Conservation (phyloP, 441 rosid species). For the Adansonia madagascariensis region DNA sequence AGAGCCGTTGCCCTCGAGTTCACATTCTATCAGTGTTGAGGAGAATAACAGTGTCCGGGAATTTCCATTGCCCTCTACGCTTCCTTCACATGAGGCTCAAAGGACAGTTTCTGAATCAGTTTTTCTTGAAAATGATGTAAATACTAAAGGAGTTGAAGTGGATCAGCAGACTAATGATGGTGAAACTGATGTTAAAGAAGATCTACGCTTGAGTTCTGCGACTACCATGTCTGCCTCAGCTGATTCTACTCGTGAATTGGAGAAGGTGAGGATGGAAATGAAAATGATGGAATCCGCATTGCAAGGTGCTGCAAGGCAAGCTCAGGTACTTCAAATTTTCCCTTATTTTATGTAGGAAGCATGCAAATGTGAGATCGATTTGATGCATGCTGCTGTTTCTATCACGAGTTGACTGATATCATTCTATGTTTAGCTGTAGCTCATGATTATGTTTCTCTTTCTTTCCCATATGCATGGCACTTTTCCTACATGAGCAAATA, state of each 20-base stretch:
- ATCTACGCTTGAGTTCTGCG: slow-evolving; percentile 50
- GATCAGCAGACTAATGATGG: slow-evolving; percentile 44
- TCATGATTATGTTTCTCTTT: not conserved
- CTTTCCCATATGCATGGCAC: not conserved
- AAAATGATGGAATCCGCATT: slow-evolving; percentile 95
- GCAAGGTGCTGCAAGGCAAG: slow-evolving; percentile 99
- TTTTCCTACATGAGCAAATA: not conserved
- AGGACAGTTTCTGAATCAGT: slow-evolving; percentile 46
- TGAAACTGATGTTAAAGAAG: slow-evolving; percentile 41
- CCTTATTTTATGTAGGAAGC: slow-evolving; percentile 16
- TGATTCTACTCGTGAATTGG: slow-evolving; percentile 61
- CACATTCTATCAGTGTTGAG: slow-evolving; percentile 32
- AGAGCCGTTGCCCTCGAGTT: slow-evolving; percentile 42
- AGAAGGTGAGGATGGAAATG: slow-evolving; percentile 80
- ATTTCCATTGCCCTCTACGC: slow-evolving; percentile 41
- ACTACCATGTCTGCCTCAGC: slow-evolving; percentile 47
- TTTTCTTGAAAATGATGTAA: slow-evolving; percentile 40
- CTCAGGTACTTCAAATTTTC: slow-evolving; percentile 69
- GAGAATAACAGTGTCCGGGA: slow-evolving; percentile 45
- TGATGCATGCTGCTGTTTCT: not conserved
- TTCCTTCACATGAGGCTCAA: slow-evolving; percentile 50
- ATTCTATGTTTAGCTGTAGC: not conserved
- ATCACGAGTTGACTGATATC: not conserved
- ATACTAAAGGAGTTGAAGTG: slow-evolving; percentile 35
- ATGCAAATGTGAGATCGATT: slow-evolving; percentile 16